A percentile compares a stretch with the other conserved stretches of the same genome.
Evolutionary conservation across 2,329 filamentous ascomycete genomes (phyloP).

Genomic region (Mycosphaerella sp.): DNA sequence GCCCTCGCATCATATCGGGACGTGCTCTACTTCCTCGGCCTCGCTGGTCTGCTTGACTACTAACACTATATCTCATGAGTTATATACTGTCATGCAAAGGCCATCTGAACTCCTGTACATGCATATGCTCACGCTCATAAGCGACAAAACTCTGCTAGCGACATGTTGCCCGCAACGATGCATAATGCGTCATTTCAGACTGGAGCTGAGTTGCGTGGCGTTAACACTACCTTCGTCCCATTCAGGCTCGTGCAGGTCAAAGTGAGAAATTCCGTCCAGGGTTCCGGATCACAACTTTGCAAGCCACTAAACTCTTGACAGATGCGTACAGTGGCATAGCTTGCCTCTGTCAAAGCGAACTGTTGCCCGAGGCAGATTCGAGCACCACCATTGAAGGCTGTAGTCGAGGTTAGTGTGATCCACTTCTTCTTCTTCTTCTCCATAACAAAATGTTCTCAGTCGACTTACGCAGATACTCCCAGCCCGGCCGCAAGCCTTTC

Average conservation of each 20-base stretch:
- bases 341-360: slow-evolving; percentile 72
- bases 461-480: slow-evolving; percentile 30
- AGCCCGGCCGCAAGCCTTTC: slow-evolving; percentile 32
- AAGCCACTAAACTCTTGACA: slow-evolving; percentile 61
- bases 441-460: too few species aligned
- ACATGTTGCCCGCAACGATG: neutral
- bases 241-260: slow-evolving; percentile 29
- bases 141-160: too few species aligned
- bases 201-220: slow-evolving; percentile 6
- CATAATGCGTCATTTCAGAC: too few species aligned
- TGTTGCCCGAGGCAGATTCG: slow-evolving; percentile 50
- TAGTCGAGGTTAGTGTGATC: neutral
- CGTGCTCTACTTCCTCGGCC: slow-evolving; percentile 21
- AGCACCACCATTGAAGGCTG: slow-evolving; percentile 37
- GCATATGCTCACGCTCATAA: too few species aligned
- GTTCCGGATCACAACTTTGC: slow-evolving; percentile 28
- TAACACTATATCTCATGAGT: too few species aligned
- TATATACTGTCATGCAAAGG: too few species aligned
- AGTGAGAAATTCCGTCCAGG: slow-evolving; percentile 29
- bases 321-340: slow-evolving; percentile 64
- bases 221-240: slow-evolving; percentile 30
- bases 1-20: slow-evolving; percentile 35
- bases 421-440: neutral
- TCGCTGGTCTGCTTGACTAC: too few species aligned
- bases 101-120: too few species aligned